Evolutionary conservation across 441 rosid species (phyloP), one percentile per base, ranked within the genome.

Genomic region (Populus hybrid): DNA sequence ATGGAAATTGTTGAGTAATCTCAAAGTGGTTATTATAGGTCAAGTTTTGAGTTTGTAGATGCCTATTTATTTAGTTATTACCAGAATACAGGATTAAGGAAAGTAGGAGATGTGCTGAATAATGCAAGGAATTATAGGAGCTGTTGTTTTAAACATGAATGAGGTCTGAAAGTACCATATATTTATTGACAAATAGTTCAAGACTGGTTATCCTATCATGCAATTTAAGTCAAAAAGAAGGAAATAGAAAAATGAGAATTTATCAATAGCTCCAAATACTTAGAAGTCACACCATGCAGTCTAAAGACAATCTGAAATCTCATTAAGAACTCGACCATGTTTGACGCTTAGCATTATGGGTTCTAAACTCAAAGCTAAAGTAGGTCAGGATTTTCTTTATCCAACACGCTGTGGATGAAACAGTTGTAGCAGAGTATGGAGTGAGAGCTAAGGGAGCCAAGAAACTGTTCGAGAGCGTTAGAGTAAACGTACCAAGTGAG

Each of bases 311-410:
- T n/a, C 65, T 74, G 42, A 30, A 35, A 63, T 59, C 36, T 70
- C 18, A 67, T 75, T 67, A 74, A 71, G 84, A 80, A 72, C 75
- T 79, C 92, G n/a, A 94, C 98, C 95, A 84, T 83, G 84, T 85
- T 87, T 82, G 95, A 77, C 59, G n/a, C n/a, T 82, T 72, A 68
- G 89, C 74, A 84, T 83, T n/a, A n/a, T n/a, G 90, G 71, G 92
- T 94, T 82, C 87, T 89, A 80, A 95, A 92, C 89, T 90, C 97
- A 79, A 90, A 95, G 83, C 81, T n/a, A n/a, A n/a, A n/a, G n/a
- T n/a, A n/a, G n/a, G 72, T 80, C 78, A 76, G 16, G 93, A 86
- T 67, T 79, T 79, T 74, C 86, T 85, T 57, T 86, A 92, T 14
- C 84, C 86, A 19, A n/a, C 81, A 81, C 75, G 80, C 57, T 67